Conservation (phyloP, 305 asterid species). For the Stenogyne calaminthoides region DNA sequence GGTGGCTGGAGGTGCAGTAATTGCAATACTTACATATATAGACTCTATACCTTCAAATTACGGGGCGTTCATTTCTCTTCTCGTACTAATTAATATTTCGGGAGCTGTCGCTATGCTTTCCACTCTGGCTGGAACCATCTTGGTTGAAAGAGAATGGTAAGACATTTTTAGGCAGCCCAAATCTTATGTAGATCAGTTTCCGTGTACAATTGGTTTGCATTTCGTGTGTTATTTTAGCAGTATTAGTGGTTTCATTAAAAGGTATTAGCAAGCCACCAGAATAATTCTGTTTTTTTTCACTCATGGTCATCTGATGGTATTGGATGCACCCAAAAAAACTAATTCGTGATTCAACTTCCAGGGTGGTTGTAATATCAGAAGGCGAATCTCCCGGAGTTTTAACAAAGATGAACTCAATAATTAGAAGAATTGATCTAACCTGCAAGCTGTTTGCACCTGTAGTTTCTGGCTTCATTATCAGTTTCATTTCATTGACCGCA, state of each 20-base stretch:
- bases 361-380: constrained; percentile 91
- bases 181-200: too few species aligned
- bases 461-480: constrained; percentile 74
- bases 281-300: neutral
- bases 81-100: constrained; percentile 56
- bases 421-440: constrained; percentile 75
- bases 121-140: constrained; percentile 85
- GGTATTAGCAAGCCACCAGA: too few species aligned
- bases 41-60: constrained; percentile 44
- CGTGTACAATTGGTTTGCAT: too few species aligned
- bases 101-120: constrained; percentile 91
- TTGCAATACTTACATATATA: constrained; percentile 56
- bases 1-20: constrained; percentile 79
- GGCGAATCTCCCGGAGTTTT: constrained; percentile 57
- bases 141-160: constrained; percentile 96
- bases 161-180: neutral
- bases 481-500: constrained; percentile 78
- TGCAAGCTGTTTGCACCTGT: constrained; percentile 85
- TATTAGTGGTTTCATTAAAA: too few species aligned
- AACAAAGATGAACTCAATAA: constrained; percentile 75
- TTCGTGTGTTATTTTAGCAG: too few species aligned
- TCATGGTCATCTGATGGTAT: too few species aligned
- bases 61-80: constrained; percentile 47
- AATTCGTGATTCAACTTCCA: constrained; percentile 28
- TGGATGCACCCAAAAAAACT: neutral